Evolutionary conservation across 257 asterid genomes (phyloP).

Genomic region (Henckelia pumila): DNA sequence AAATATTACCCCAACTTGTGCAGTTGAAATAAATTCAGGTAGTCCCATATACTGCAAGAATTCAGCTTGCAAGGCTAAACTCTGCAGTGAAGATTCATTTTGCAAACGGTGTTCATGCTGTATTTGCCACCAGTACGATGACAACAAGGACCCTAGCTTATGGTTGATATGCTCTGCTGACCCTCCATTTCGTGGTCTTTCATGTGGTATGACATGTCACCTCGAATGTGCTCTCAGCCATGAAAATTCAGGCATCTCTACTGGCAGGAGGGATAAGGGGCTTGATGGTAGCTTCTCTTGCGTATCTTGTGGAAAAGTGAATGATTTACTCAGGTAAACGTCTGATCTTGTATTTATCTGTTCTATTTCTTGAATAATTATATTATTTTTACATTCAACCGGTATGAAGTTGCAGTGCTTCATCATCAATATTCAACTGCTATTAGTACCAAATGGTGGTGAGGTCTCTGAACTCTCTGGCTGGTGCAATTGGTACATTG

Average conservation of each 20-base stretch:
- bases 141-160: slow-evolving; percentile 81
- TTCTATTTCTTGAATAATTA: no score
- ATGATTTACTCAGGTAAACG: slow-evolving; percentile 69
- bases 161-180: slow-evolving; percentile 71
- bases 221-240: slow-evolving; percentile 71
- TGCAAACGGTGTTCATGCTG: slow-evolving; percentile 87
- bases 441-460: background rate
- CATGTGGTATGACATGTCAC: slow-evolving; percentile 87
- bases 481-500: background rate
- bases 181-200: slow-evolving; percentile 47
- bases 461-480: background rate
- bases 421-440: background rate
- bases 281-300: slow-evolving; percentile 75
- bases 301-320: slow-evolving; percentile 69
- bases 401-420: background rate
- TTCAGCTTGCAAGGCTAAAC: slow-evolving; percentile 69
- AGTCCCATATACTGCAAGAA: slow-evolving; percentile 48
- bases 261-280: slow-evolving; percentile 45
- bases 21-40: slow-evolving; percentile 27
- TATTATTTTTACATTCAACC: background rate
- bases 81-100: slow-evolving; percentile 45
- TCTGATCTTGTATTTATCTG: slow-evolving; percentile 3
- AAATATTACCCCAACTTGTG: slow-evolving; percentile 19
- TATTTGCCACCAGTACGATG: slow-evolving; percentile 69
- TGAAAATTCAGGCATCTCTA: slow-evolving; percentile 52